Evolutionary conservation across 2,329 filamentous ascomycete genomes (phyloP).

Genomic region (Periconia macrospinosa): DNA sequence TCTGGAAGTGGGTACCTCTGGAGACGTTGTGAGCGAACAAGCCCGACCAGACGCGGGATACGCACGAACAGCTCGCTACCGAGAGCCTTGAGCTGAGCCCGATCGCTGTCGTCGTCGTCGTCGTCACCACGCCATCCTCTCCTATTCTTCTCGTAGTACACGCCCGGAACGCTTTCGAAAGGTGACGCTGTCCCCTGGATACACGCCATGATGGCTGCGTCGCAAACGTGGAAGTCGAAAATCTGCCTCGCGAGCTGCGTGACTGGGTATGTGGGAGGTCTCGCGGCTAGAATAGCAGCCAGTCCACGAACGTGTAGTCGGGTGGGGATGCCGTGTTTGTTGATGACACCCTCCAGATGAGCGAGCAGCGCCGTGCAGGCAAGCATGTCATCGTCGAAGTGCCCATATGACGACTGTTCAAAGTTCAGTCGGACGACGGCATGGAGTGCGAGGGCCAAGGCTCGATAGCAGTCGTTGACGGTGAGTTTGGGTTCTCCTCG

Average conservation of each 20-base stretch:
- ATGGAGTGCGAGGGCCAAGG: not conserved
- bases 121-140: too few relatives aligned
- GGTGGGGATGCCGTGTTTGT: not conserved
- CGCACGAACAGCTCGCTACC: constrained; percentile 18
- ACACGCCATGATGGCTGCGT: constrained; percentile 17
- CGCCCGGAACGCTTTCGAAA: not conserved
- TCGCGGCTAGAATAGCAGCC: not conserved
- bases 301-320: not conserved
- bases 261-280: constrained; percentile 12
- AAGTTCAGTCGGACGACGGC: too few relatives aligned
- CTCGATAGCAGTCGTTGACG: not conserved
- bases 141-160: not conserved
- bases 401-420: not conserved
- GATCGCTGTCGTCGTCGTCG: constrained; percentile 4
- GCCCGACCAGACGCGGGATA: constrained; percentile 16
- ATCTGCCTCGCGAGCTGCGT: constrained; percentile 18
- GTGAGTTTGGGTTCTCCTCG: not conserved
- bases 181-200: constrained; percentile 13
- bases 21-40: constrained; percentile 15
- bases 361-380: not conserved
- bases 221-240: constrained; percentile 17
- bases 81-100: constrained; percentile 13
- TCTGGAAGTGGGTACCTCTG: constrained; percentile 1
- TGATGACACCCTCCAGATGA: not conserved
- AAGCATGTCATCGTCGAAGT: not conserved